phyloP scores from a whole-genome alignment of 139 green algal species.

The Auxenochlorella pyrenoidosa region DNA sequence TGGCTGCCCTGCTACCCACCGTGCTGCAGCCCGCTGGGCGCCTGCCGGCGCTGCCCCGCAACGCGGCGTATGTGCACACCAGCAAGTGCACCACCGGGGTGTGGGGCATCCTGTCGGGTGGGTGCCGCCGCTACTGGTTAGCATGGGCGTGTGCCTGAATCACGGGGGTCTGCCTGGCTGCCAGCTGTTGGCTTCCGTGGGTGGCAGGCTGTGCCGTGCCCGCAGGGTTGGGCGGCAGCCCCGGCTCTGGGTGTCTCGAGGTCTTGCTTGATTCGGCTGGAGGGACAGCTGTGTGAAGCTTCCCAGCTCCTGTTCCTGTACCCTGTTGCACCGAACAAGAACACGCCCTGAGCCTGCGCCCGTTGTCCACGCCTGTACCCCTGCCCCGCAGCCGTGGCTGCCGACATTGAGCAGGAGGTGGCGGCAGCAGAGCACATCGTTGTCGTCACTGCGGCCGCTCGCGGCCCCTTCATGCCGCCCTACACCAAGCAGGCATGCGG shows the following conservation, averaged over 20 bases:
- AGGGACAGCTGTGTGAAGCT: too few species aligned
- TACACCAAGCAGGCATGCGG: conserved; percentile 39
- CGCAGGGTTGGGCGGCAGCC: too few species aligned
- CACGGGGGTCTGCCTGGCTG: too few species aligned
- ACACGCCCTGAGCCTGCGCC: too few species aligned
- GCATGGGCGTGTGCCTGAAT: too few species aligned
- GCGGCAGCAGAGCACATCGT: conserved; percentile 48
- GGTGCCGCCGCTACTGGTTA: background rate
- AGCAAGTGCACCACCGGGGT: conserved; percentile 28
- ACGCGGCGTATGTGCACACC: conserved; percentile 40
- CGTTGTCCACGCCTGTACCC: background rate
- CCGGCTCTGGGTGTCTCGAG: too few species aligned
- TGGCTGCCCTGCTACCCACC: background rate
- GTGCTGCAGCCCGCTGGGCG: background rate
- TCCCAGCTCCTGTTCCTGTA: too few species aligned
- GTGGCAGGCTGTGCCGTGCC: too few species aligned
- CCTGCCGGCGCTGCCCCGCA: conserved; percentile 39
- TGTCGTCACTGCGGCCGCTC: conserved; percentile 47
- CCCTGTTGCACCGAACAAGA: too few species aligned
- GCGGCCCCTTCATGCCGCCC: conserved; percentile 60
- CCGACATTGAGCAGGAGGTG: background rate
- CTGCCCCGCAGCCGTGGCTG: background rate
- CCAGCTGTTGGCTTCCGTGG: too few species aligned
- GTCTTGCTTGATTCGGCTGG: too few species aligned
- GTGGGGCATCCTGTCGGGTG: conserved; percentile 41